Evolutionary conservation across 306 rosid genomes (phyloP).

Genomic region (Gastrolobium bilobum): DNA sequence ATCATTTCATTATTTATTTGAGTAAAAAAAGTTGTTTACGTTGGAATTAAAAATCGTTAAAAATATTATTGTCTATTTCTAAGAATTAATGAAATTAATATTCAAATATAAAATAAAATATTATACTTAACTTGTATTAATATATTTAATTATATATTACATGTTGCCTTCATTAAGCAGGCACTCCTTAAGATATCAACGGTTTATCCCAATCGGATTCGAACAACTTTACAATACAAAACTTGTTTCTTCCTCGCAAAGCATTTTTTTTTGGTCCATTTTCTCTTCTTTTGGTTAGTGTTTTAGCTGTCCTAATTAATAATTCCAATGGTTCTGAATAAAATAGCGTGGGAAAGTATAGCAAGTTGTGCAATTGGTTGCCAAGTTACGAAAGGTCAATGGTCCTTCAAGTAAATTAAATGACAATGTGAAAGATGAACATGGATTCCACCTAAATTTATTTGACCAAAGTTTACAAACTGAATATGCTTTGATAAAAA

Average conservation of each 20-base stretch:
- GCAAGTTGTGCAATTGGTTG: conserved; percentile 27
- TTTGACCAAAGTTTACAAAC: conserved; percentile 20
- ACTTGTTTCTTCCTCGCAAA: conserved; percentile 31
- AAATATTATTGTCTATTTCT: background rate
- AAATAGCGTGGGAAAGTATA: background rate
- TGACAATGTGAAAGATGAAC: conserved; percentile 31
- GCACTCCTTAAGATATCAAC: background rate
- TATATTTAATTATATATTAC: background rate
- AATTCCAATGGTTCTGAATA: background rate
- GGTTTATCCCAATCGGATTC: conserved; percentile 3
- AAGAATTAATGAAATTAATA: background rate
- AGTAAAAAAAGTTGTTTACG: background rate
- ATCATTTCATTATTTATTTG: background rate
- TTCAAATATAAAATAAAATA: background rate
- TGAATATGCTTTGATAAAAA: conserved; percentile 21
- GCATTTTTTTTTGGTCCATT: background rate
- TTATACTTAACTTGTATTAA: background rate
- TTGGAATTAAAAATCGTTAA: background rate
- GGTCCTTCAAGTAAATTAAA: conserved; percentile 20
- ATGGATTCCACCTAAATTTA: background rate
- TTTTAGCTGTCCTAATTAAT: conserved; percentile 23
- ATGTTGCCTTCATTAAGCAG: background rate
- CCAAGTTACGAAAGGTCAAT: conserved; percentile 24
- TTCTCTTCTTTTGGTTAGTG: background rate
- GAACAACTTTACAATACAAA: background rate